These are phyloP conservation scores for Alternaria sp. DNA, from an alignment of 2,329 filamentous ascomycete genomes.

Conservation along the genomic window DNA sequence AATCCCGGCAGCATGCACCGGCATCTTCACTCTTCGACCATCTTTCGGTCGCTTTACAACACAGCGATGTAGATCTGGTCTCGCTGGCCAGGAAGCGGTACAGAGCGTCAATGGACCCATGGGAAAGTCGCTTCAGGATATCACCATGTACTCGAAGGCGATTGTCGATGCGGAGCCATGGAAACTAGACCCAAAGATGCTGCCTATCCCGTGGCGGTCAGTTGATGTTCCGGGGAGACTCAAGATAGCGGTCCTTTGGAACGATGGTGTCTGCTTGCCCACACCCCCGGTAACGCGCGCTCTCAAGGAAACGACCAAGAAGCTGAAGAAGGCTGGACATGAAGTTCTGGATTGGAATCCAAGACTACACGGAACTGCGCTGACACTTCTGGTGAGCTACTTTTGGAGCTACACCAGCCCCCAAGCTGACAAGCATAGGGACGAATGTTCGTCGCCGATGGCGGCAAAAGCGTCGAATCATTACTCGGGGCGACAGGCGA, in stretches of 20 bases:
- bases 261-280: slow-evolving; percentile 60
- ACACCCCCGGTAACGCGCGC: slow-evolving; percentile 64
- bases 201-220: slow-evolving; percentile 63
- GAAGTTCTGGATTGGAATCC: slow-evolving; percentile 66
- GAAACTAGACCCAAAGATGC: slow-evolving; percentile 60
- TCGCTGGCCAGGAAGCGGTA: slow-evolving; percentile 72
- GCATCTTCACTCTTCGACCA: slow-evolving; percentile 65
- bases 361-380: slow-evolving; percentile 61
- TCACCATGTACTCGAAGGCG: slow-evolving; percentile 53
- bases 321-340: slow-evolving; percentile 60
- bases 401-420: neutral
- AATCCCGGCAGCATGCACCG: slow-evolving; percentile 65
- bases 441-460: slow-evolving; percentile 60
- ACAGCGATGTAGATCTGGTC: slow-evolving; percentile 61
- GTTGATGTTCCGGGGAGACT: slow-evolving; percentile 58
- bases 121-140: slow-evolving; percentile 63
- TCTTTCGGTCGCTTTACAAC: slow-evolving; percentile 69
- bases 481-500: slow-evolving; percentile 54
- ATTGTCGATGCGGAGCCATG: slow-evolving; percentile 59
- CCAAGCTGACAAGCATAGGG: slow-evolving; percentile 28
- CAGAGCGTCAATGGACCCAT: slow-evolving; percentile 71
- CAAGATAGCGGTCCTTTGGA: slow-evolving; percentile 65
- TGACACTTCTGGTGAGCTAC: slow-evolving; percentile 57
- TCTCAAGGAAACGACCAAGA: slow-evolving; percentile 62
- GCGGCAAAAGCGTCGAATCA: slow-evolving; percentile 57